Base-by-base conservation (phyloP, 2,329 filamentous ascomycete species). In the Pyrenophora graminea region DNA sequence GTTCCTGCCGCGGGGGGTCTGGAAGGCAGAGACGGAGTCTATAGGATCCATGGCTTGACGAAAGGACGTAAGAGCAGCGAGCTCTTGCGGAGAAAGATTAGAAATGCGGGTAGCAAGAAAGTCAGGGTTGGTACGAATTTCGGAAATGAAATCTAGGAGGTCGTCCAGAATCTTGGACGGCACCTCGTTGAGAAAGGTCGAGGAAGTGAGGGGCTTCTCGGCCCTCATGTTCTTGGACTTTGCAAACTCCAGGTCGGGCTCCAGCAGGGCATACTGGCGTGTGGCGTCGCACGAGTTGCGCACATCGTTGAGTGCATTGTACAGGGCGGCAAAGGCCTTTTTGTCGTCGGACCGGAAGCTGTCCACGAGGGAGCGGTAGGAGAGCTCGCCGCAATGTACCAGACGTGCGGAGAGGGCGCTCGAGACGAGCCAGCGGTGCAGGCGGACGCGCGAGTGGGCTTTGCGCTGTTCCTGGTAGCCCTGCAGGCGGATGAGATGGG, bases 71-170 rank as follows among this genome's bases (percentile, higher is more conserved):
- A 99, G 81, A 48, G 87, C 82, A 61, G 87, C 84, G 46, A 97
- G 81, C 74, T 97, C 92, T 55, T 85, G 77, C 52, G 86, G 84
- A 48, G 86, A 86, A 61, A 99, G 79, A 64, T 84, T 85, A 70
- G 85, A 86, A 59, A 99, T 82, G 59, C 92, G 85, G 58, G 89
- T 86, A 66, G 93, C 90, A 72, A 99, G 74, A 74, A 95, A 97
- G 66, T 92, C 86, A 32, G 91, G 87, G 71, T 96, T 92, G 57
- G 88, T 91, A 63, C 93, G 86, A 56, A 97, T 83, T 73, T 90
- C 85, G 41, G 85, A 87, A 63, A 97, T 77, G 67, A 97, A 93
- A 56, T 85, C 84, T 51, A 97, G 71, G 52, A 97, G 84, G 37
- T 87, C 85, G 55, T 90, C 85, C 68, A 90, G 82, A 48, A 90